Percentiles rank a stretch among this genome's conserved stretches.
phyloP scores from a whole-genome alignment of 345 rosid species.

The Salix viminalis region DNA sequence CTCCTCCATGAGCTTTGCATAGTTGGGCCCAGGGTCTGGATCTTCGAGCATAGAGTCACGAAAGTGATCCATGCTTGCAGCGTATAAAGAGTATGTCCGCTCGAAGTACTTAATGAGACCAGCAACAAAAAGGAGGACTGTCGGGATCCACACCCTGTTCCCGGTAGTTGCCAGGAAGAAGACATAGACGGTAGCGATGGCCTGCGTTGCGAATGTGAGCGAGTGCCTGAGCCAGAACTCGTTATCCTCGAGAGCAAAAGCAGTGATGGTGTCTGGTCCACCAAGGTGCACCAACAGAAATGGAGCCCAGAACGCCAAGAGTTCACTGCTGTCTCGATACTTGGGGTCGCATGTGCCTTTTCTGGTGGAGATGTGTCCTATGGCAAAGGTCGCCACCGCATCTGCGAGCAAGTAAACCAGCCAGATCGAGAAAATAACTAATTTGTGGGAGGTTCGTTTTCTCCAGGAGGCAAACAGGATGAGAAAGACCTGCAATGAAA shows the following conservation, averaged over 20 bases:
- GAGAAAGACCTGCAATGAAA: constrained; percentile 48
- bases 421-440: constrained; percentile 44
- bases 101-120: constrained; percentile 61
- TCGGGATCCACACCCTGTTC: constrained; percentile 12
- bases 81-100: constrained; percentile 50
- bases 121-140: constrained; percentile 38
- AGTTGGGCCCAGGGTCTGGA: constrained; percentile 62
- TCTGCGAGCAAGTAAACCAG: constrained; percentile 57
- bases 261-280: constrained; percentile 7
- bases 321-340: constrained; percentile 16
- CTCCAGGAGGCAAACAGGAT: constrained; percentile 45
- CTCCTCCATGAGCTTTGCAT: constrained; percentile 61
- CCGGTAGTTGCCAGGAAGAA: not conserved
- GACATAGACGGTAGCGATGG: not conserved
- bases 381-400: constrained; percentile 49
- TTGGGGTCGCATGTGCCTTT: not conserved
- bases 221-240: not conserved
- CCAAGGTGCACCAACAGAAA: constrained; percentile 6
- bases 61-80: constrained; percentile 52
- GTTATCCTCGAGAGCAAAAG: constrained; percentile 1
- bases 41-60: constrained; percentile 52
- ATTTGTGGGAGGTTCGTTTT: constrained; percentile 37
- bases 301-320: constrained; percentile 52
- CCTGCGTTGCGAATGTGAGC: not conserved
- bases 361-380: constrained; percentile 53